phyloP scores from a whole-genome alignment of 139 green algal genomes.

The Limnomonas spitsbergensis region DNA sequence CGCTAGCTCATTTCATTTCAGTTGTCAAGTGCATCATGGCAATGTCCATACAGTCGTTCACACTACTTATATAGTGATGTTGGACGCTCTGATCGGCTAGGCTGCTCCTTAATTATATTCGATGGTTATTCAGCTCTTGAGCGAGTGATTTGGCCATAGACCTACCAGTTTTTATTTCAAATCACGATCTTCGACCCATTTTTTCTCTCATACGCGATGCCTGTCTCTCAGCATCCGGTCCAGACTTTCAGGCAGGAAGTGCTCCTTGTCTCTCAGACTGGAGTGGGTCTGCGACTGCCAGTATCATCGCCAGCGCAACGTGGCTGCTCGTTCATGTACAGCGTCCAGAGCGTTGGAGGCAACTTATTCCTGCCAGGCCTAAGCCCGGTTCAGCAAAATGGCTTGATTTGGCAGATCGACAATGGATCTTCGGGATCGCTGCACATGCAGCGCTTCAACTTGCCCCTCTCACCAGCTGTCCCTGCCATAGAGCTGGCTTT shows the following conservation, averaged over 20 bases:
- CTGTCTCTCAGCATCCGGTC: no score
- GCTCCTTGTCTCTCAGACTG: neutral
- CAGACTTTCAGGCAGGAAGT: neutral
- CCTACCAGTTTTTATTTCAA: no score
- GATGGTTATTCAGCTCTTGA: no score
- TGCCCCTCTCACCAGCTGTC: neutral
- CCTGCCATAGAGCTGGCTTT: slow-evolving; percentile 16
- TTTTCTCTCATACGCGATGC: no score
- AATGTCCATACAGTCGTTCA: no score
- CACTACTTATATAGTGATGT: no score
- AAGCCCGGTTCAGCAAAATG: slow-evolving; percentile 14
- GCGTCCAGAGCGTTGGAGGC: neutral
- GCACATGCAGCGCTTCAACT: slow-evolving; percentile 4
- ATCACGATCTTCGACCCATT: no score
- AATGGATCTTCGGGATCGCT: slow-evolving; percentile 27
- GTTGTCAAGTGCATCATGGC: no score
- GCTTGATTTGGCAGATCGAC: slow-evolving; percentile 39
- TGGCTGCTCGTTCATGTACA: neutral
- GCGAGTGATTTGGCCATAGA: no score
- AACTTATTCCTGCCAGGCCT: neutral
- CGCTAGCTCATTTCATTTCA: no score
- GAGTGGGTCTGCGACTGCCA: neutral
- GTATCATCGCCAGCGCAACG: neutral
- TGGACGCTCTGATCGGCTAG: no score
- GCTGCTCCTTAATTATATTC: no score